Evolutionary conservation across 2,329 filamentous ascomycete genomes (phyloP).

Genomic region (Penicillium sp.): DNA sequence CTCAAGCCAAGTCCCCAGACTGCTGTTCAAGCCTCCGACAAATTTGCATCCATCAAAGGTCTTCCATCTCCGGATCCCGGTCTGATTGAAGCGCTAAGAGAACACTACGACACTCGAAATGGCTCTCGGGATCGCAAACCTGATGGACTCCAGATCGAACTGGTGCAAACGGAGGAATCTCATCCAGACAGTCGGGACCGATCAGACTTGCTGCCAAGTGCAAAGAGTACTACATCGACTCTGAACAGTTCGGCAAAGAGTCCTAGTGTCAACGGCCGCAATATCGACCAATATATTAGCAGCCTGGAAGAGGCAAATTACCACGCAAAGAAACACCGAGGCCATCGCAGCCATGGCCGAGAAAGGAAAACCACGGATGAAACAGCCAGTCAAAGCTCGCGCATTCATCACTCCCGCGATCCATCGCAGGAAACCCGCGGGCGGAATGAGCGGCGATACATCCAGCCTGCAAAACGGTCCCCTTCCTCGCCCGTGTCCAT

Average conservation of each 20-base stretch:
- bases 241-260: constrained; percentile 48
- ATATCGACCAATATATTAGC: constrained; percentile 78
- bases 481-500: constrained; percentile 90
- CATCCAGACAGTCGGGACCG: constrained; percentile 50
- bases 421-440: constrained; percentile 64
- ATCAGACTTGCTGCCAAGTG: constrained; percentile 50
- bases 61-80: constrained; percentile 66
- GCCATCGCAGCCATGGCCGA: constrained; percentile 48
- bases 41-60: constrained; percentile 51
- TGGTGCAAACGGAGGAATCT: constrained; percentile 50
- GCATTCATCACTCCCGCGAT: constrained; percentile 53
- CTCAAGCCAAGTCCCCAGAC: constrained; percentile 52
- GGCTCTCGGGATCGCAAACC: constrained; percentile 74
- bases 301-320: constrained; percentile 74
- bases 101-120: constrained; percentile 52
- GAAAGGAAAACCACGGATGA: constrained; percentile 46
- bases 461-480: constrained; percentile 73
- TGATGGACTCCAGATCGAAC: constrained; percentile 64
- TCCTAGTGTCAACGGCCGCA: constrained; percentile 58
- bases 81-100: constrained; percentile 59
- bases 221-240: constrained; percentile 36
- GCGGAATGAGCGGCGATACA: constrained; percentile 61
- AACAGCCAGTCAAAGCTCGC: constrained; percentile 47
- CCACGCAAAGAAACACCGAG: constrained; percentile 51
- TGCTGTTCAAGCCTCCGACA: constrained; percentile 64